Base-by-base conservation (phyloP, 2,329 filamentous ascomycete genomes). In the Tricladium varicosporioides region DNA sequence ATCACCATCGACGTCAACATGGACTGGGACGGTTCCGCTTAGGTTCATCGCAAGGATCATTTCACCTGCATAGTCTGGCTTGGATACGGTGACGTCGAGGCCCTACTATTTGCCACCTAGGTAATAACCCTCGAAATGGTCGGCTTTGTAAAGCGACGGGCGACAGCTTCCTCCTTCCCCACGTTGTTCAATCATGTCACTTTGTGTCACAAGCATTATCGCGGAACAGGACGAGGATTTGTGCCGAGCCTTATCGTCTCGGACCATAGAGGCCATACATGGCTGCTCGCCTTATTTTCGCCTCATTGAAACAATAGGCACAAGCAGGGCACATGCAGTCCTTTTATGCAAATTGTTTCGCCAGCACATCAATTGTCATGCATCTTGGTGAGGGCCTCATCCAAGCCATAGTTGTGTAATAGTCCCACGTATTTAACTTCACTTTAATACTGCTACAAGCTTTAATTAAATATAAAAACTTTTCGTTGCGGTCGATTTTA, bases 61-160 rank as follows among this genome's bases (percentile, higher is more conserved):
- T 48, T 48, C 45, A 48, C 45, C 19, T 27, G 45, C 45, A 48
- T 31, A 19, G 45, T 48, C 45, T 48, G 45, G 45, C 45, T 46
- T 22, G 36, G 45, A 48, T 48, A 7, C 19, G n/a, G 31, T 27
- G 45, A 48, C 45, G 45, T 22, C 45, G 45, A 48, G 16, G 45
- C 45, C 45, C 19, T 48, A 14, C 45, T 48, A 4, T 10, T 48
- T 48, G 45, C 45, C 10, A 48, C 45, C 45, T 48, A 27, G 45
- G 45, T 48, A 48, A 31, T 14, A 22, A 48, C 45, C 45, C 31
- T 48, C 45, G 45, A 22, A 48, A 48, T 27, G 45, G 45, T 18
- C 16, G 31, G 45, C 45, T 48, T 31, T 48, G 45, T 48, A 27
- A 48, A 48, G 45, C 31, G 16, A 18, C n/a, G 19, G 45, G 45